Evolutionary conservation across 2,329 filamentous ascomycete species (phyloP).

Genomic region (Zymoseptoria crescenta): DNA sequence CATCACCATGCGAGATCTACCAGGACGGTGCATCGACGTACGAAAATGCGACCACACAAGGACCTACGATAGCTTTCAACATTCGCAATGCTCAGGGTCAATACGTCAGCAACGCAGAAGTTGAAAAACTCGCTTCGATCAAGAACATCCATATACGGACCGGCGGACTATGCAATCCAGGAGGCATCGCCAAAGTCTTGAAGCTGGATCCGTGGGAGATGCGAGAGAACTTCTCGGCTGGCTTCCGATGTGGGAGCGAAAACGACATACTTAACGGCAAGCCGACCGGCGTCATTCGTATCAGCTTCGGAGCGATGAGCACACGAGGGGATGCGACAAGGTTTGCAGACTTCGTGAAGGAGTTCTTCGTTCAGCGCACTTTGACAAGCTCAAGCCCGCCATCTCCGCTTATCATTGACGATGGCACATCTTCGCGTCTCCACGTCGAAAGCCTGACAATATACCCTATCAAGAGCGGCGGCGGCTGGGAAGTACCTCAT

Average conservation of each 20-base stretch:
- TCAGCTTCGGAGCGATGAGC: slow-evolving; percentile 87
- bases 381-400: not conserved
- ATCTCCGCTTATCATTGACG: slow-evolving; percentile 3
- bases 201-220: slow-evolving; percentile 72
- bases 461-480: slow-evolving; percentile 93
- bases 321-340: slow-evolving; percentile 62
- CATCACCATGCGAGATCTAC: slow-evolving; percentile 61
- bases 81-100: slow-evolving; percentile 58
- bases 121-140: slow-evolving; percentile 76
- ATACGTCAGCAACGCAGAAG: slow-evolving; percentile 74
- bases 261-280: slow-evolving; percentile 76
- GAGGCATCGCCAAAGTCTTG: slow-evolving; percentile 69
- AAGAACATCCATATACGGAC: slow-evolving; percentile 78
- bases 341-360: slow-evolving; percentile 46
- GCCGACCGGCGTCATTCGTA: slow-evolving; percentile 77
- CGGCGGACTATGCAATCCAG: slow-evolving; percentile 86
- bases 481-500: slow-evolving; percentile 62
- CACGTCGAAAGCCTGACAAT: slow-evolving; percentile 49
- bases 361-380: slow-evolving; percentile 27
- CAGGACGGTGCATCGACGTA: slow-evolving; percentile 8
- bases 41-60: slow-evolving; percentile 38
- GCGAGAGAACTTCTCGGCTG: slow-evolving; percentile 73
- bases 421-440: slow-evolving; percentile 16
- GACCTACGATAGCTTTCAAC: slow-evolving; percentile 80
- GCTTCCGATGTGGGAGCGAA: slow-evolving; percentile 75